A percentile compares a stretch with the other conserved stretches of the same genome.
These are phyloP conservation scores for Trichoderma sp. DNA, from an alignment of 2,329 filamentous ascomycete genomes.

Conservation along the genomic window DNA sequence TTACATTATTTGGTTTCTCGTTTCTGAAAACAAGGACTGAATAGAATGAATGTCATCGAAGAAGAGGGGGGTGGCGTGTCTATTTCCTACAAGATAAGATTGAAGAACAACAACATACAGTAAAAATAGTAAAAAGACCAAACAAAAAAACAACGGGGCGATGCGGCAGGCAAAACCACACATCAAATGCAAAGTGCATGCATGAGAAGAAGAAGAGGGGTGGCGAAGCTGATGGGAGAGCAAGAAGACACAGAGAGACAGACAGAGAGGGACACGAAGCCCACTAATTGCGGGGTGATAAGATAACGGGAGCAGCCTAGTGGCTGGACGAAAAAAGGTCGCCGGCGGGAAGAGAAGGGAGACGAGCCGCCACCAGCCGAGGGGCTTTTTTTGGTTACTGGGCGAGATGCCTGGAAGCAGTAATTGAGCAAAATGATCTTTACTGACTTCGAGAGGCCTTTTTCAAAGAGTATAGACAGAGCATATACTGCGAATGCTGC, in stretches of 20 bases:
- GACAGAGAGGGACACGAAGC: background rate
- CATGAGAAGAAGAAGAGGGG: slow-evolving; percentile 8
- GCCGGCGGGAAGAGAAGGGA: background rate
- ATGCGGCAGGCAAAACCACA: background rate
- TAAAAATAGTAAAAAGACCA: background rate
- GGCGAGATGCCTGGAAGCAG: background rate
- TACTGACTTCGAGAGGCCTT: background rate
- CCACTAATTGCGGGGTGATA: slow-evolving; percentile 31
- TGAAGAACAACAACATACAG: no score
- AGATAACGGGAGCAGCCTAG: slow-evolving; percentile 28
- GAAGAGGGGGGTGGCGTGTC: background rate
- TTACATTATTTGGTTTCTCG: background rate
- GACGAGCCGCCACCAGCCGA: slow-evolving; percentile 8
- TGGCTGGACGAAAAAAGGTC: slow-evolving; percentile 9
- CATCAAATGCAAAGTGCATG: slow-evolving; percentile 17
- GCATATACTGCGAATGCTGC: background rate
- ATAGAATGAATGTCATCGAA: background rate
- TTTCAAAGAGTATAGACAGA: background rate
- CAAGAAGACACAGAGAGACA: background rate
- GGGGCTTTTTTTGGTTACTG: background rate
- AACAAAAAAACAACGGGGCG: slow-evolving; percentile 5
- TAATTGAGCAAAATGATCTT: background rate
- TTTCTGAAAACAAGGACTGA: background rate
- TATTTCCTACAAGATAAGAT: background rate
- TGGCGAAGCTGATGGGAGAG: slow-evolving; percentile 10